Evolutionary conservation across 139 green algal species (phyloP).

Genomic region (Eudorina sp.): DNA sequence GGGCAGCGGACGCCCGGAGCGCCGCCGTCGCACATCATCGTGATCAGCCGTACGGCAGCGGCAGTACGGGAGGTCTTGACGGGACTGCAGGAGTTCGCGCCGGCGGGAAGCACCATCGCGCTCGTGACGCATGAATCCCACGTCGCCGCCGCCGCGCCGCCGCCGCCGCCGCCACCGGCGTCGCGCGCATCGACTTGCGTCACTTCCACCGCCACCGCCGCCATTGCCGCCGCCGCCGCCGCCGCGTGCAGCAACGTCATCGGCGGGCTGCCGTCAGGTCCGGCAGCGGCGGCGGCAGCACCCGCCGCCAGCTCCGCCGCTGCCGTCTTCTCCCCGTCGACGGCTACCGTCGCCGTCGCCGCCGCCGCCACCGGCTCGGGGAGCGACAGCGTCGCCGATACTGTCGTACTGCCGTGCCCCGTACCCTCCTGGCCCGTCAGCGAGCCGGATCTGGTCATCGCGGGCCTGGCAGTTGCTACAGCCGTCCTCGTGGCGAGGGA

Average conservation of each 20-base stretch:
- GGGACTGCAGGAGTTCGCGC: slow-evolving; percentile 30
- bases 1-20: neutral
- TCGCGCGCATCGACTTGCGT: too few relatives aligned
- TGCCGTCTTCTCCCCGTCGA: neutral
- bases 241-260: neutral
- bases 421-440: slow-evolving; percentile 1
- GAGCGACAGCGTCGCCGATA: too few relatives aligned
- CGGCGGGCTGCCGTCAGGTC: too few relatives aligned
- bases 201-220: too few relatives aligned
- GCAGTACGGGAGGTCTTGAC: slow-evolving; percentile 32
- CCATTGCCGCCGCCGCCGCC: neutral
- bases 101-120: slow-evolving; percentile 10
- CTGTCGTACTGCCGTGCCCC: neutral
- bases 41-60: slow-evolving; percentile 33
- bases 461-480: neutral
- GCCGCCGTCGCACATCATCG: slow-evolving; percentile 31
- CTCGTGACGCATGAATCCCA: slow-evolving; percentile 1
- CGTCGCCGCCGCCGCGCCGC: neutral
- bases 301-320: neutral
- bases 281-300: neutral
- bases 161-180: neutral
- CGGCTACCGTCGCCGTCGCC: neutral
- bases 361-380: neutral
- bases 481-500: slow-evolving; percentile 31
- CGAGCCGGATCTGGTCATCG: slow-evolving; percentile 13